phyloP scores from a whole-genome alignment of 495 filamentous ascomycete species.

The Hypoxylon lenormandii region DNA sequence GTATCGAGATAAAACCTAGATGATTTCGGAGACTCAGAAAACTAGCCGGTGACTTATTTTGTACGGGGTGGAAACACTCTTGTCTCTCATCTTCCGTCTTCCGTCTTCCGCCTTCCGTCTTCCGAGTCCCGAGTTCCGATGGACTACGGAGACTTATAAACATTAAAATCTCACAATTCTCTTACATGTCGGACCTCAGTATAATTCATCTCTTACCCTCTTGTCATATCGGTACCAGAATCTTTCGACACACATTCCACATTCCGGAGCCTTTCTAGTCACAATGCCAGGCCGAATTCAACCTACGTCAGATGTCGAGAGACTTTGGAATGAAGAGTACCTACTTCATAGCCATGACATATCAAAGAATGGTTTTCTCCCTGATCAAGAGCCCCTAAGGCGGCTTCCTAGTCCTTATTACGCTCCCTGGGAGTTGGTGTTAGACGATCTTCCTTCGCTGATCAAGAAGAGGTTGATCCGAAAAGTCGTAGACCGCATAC shows the following conservation, averaged over 20 bases:
- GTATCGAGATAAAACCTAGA: too few species aligned
- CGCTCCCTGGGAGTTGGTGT: constrained; percentile 83
- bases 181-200: not conserved
- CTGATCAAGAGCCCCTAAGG: constrained; percentile 77
- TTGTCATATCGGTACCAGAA: not conserved
- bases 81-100: too few species aligned
- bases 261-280: not conserved
- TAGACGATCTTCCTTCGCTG: constrained; percentile 81
- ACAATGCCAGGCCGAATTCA: constrained; percentile 34
- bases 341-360: constrained; percentile 40
- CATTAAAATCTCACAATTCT: constrained; percentile 16
- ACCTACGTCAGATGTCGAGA: not conserved
- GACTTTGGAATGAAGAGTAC: not conserved
- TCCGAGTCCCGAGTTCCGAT: constrained; percentile 42
- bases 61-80: too few species aligned
- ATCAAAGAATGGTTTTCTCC: constrained; percentile 79
- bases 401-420: constrained; percentile 87
- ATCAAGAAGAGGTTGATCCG: constrained; percentile 81
- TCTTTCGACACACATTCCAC: not conserved
- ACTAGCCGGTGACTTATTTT: too few species aligned
- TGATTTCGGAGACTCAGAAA: too few species aligned
- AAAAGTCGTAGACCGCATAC: constrained; percentile 75
- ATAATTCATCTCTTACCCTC: not conserved
- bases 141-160: not conserved
- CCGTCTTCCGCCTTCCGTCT: constrained; percentile 34